Evolutionary conservation across 805 yeast genomes (phyloP).

Genomic region (Ogataea dorogensis): DNA sequence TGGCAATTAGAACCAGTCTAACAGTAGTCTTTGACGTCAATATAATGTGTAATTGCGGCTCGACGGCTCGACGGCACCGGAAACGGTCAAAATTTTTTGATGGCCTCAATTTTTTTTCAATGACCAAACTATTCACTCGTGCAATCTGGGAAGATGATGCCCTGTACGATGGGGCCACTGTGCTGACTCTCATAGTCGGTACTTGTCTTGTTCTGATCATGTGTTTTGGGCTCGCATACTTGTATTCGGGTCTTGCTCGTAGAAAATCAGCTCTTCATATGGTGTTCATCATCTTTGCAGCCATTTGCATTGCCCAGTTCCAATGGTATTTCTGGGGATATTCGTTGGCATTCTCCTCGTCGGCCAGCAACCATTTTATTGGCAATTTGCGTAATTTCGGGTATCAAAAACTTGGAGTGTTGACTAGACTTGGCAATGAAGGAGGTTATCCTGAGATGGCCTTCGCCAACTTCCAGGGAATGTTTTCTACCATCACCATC

Average conservation of each 20-base stretch:
- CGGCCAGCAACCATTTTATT: constrained; percentile 79
- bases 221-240: constrained; percentile 93
- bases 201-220: constrained; percentile 78
- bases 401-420: constrained; percentile 62
- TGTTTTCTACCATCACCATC: constrained; percentile 88
- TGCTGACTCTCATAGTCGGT: constrained; percentile 55
- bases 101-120: not conserved
- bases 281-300: constrained; percentile 76
- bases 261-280: constrained; percentile 85
- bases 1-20: too few relatives aligned
- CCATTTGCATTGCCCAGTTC: constrained; percentile 58
- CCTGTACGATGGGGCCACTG: constrained; percentile 44
- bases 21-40: too few relatives aligned
- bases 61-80: constrained; percentile 4
- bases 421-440: constrained; percentile 21
- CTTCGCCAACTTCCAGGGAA: constrained; percentile 83
- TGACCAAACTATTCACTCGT: constrained; percentile 19
- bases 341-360: constrained; percentile 79
- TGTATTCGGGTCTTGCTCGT: constrained; percentile 88
- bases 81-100: constrained; percentile 7
- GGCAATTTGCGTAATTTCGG: constrained; percentile 87
- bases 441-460: constrained; percentile 74
- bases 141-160: constrained; percentile 26
- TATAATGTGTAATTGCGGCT: not conserved
- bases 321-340: constrained; percentile 99